Evolutionary conservation across 305 asterid genomes (phyloP), one percentile per base, ranked within the genome.

Genomic region (Euphrasia arctica): DNA sequence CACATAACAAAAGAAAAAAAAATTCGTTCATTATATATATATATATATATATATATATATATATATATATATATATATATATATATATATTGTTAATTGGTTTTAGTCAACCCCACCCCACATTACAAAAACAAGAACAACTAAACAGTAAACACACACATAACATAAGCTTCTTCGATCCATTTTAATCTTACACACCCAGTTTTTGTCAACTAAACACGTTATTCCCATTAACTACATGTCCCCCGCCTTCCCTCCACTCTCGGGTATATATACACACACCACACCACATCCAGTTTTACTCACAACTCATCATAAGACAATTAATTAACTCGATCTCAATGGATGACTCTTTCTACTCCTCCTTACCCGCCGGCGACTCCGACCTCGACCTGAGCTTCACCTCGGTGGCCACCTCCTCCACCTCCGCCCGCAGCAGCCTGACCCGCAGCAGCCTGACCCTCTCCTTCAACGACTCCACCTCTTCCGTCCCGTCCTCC

Each of bases 331-430:
- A 18, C 22, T 18, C 22, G 22, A 18, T 18, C 22, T 18, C 22
- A 18, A 25, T 25, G 27, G 10, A 3, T 31, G 87, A 85, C 14
- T 65, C 70, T 1, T 12, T 29, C 12, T 66, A 67, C 66, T 55
- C 51, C n/a, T 83, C 95, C 43, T 18, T 18, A 18, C 22, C 22
- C 22, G 22, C 22, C 22, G 22, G 0, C 22, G 22, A 18, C 22
- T 18, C 22, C 22, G 97, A 91, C 62, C 77, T 84, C 7, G 95
- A 88, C 77, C 74, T 84, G 10, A 84, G 93, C 68, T 91, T 88
- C 81, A 83, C 87, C 73, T 83, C 89, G 81, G 61, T 72, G 70
- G 32, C 61, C 43, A 58, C 88, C 71, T 75, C 89, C 72, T 2
- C 27, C 2, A 77, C 90, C 15, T 73, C 84, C 4, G 89, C 95